These are phyloP conservation scores for Penicillium sclerotigenum DNA, from an alignment of 2,329 filamentous ascomycete genomes.

Conservation along the genomic window DNA sequence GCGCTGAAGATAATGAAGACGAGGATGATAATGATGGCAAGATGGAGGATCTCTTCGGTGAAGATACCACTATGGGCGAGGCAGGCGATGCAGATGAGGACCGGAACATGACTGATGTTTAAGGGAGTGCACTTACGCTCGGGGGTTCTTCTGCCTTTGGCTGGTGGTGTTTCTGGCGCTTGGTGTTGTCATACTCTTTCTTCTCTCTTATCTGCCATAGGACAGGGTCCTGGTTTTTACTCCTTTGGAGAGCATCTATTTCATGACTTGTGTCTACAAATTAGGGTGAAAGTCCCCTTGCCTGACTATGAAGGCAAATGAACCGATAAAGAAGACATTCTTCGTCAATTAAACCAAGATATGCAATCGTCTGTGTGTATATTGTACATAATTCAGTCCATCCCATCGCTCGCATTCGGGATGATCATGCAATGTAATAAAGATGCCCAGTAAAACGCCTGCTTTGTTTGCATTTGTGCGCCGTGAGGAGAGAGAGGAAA, in stretches of 20 bases:
- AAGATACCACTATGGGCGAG: constrained; percentile 40
- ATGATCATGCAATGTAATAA: constrained; percentile 20
- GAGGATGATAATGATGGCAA: constrained; percentile 47
- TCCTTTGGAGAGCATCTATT: background rate
- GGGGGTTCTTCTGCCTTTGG: constrained; percentile 1
- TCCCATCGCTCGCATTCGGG: constrained; percentile 12
- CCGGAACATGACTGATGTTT: constrained; percentile 45
- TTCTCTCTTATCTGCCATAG: constrained; percentile 1
- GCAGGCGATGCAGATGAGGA: constrained; percentile 39
- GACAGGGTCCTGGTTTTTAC: background rate
- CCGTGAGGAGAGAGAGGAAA: constrained; percentile 21
- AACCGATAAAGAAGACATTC: constrained; percentile 1
- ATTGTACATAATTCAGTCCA: constrained; percentile 23
- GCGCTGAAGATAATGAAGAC: constrained; percentile 33
- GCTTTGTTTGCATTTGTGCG: constrained; percentile 17
- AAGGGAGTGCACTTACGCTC: constrained; percentile 4
- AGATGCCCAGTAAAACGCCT: constrained; percentile 26
- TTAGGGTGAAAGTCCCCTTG: background rate
- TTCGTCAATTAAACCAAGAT: constrained; percentile 14
- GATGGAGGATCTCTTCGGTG: constrained; percentile 50
- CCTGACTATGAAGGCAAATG: background rate
- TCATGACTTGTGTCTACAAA: background rate
- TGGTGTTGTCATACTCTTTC: constrained; percentile 8
- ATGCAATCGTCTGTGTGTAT: constrained; percentile 18
- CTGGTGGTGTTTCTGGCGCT: constrained; percentile 21